Percentiles rank a stretch among this genome's conserved stretches.
phyloP scores from a whole-genome alignment of 768 basidiomycete genomes.

The Lactifluus echinatus region DNA sequence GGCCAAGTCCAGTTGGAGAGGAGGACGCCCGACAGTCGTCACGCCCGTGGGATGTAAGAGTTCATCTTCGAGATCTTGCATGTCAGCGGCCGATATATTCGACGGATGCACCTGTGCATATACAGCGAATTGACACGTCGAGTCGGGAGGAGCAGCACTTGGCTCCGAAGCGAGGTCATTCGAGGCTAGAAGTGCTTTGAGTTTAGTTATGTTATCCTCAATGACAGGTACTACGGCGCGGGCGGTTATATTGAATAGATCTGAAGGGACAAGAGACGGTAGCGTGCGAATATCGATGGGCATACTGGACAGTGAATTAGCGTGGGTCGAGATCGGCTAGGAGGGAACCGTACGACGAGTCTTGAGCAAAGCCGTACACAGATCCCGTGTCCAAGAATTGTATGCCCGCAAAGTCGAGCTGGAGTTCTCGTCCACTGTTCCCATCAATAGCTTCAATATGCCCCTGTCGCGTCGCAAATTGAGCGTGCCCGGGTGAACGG shows the following conservation, averaged over 20 bases:
- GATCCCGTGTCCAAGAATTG: slow-evolving; percentile 68
- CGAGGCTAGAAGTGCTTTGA: slow-evolving; percentile 2
- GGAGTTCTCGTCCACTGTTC: slow-evolving; percentile 45
- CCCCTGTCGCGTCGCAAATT: slow-evolving; percentile 38
- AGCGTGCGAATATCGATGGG: slow-evolving; percentile 9
- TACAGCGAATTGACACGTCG: slow-evolving; percentile 57
- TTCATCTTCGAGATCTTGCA: slow-evolving; percentile 68
- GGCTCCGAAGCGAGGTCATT: slow-evolving; percentile 9
- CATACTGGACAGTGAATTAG: neutral
- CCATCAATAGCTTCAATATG: slow-evolving; percentile 58
- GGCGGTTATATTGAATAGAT: slow-evolving; percentile 10
- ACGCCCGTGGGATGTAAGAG: slow-evolving; percentile 66
- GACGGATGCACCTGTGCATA: slow-evolving; percentile 57
- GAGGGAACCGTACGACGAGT: slow-evolving; percentile 40
- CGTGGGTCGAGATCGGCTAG: neutral
- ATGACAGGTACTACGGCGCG: slow-evolving; percentile 16
- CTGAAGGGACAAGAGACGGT: slow-evolving; percentile 12
- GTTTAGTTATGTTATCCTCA: slow-evolving; percentile 6
- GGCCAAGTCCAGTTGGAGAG: slow-evolving; percentile 51
- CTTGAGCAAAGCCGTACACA: slow-evolving; percentile 66
- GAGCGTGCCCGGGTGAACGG: neutral
- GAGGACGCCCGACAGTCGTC: slow-evolving; percentile 48
- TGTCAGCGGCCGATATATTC: slow-evolving; percentile 40
- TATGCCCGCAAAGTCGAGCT: slow-evolving; percentile 68
- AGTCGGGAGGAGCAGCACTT: slow-evolving; percentile 25